Conservation (phyloP, 2,329 filamentous ascomycete genomes). For the Phoma sp. region DNA sequence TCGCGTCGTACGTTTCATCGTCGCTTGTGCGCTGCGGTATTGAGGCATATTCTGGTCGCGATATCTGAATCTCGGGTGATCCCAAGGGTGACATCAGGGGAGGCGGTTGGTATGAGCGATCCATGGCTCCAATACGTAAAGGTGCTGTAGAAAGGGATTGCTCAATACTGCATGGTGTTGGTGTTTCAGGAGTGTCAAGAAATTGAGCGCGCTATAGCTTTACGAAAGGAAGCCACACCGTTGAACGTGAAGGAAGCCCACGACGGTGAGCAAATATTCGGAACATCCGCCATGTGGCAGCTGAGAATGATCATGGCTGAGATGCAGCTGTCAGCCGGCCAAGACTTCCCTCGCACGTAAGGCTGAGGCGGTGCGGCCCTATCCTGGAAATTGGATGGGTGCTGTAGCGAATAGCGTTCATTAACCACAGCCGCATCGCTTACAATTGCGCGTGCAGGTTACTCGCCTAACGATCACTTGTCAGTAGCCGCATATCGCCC, state of each 20-base stretch:
- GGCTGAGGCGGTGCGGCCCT: conserved; percentile 22
- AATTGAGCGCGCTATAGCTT: conserved; percentile 4
- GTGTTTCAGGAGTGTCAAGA: neutral
- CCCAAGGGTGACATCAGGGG: conserved; percentile 10
- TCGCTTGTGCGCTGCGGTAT: conserved; percentile 25
- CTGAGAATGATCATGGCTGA: conserved; percentile 27
- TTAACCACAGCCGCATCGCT: conserved; percentile 17
- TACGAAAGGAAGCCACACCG: too few relatives aligned
- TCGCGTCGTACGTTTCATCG: conserved; percentile 21
- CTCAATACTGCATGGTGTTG: conserved; percentile 6
- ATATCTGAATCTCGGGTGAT: conserved; percentile 27
- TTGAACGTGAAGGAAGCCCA: neutral
- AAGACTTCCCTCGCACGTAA: conserved; percentile 15
- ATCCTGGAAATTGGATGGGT: conserved; percentile 4
- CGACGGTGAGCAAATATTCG: conserved; percentile 12
- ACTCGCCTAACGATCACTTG: neutral
- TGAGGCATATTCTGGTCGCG: conserved; percentile 25
- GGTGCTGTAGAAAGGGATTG: neutral
- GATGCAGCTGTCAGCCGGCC: conserved; percentile 23
- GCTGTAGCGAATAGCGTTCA: conserved; percentile 9
- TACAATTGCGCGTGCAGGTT: conserved; percentile 4
- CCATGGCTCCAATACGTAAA: neutral
- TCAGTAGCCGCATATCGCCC: neutral
- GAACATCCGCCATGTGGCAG: conserved; percentile 15
- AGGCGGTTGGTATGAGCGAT: conserved; percentile 1